Evolutionary conservation across 805 yeast species (phyloP).

Genomic region (Sungouiozyma intestinalis): DNA sequence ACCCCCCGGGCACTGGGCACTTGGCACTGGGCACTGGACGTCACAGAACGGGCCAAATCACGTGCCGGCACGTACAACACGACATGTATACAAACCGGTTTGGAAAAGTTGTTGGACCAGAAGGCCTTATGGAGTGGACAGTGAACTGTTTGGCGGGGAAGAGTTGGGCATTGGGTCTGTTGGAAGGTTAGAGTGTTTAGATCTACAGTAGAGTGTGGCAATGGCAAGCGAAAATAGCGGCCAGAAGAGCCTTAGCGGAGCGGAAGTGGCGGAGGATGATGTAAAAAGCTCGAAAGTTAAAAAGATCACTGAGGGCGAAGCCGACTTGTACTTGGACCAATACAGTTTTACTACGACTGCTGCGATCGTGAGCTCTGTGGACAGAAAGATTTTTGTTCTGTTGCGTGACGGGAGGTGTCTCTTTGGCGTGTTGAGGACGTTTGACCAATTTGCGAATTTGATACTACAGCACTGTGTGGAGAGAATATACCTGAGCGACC

Average conservation of each 20-base stretch:
- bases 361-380: conserved; percentile 80
- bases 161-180: too few species aligned
- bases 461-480: conserved; percentile 88
- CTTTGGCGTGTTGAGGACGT: conserved; percentile 84
- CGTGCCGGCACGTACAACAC: not conserved
- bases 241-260: conserved; percentile 1
- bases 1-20: too few species aligned
- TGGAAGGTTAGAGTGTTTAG: too few species aligned
- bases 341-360: conserved; percentile 84
- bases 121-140: too few species aligned
- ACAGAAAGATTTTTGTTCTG: conserved; percentile 69
- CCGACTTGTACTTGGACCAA: conserved; percentile 61
- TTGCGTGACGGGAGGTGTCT: conserved; percentile 83
- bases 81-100: not conserved
- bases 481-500: conserved; percentile 56
- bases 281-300: conserved; percentile 10
- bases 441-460: conserved; percentile 89
- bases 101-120: too few species aligned
- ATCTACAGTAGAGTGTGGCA: not conserved
- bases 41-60: not conserved
- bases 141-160: too few species aligned
- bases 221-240: conserved; percentile 1
- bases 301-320: conserved; percentile 32
- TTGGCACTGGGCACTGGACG: too few species aligned
- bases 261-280: conserved; percentile 2